A percentile compares a stretch with the other conserved stretches of the same genome.
phyloP scores from a whole-genome alignment of 305 asterid genomes.

The Rubia balearica region DNA sequence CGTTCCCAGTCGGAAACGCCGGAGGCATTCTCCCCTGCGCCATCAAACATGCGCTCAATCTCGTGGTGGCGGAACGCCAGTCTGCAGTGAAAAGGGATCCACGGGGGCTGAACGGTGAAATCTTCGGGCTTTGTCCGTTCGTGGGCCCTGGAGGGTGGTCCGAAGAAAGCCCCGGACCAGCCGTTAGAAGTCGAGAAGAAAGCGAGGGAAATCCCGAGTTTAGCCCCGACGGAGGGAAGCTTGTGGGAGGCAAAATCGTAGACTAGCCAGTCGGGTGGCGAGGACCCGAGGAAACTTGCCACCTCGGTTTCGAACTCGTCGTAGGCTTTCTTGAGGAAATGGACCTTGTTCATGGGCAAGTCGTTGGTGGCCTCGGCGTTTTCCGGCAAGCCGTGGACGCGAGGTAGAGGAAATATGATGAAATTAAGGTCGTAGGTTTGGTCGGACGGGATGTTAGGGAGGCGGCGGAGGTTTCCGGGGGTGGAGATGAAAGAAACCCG shows the following conservation, averaged over 20 bases:
- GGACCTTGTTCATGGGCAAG: constrained; percentile 18
- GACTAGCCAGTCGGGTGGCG: constrained; percentile 31
- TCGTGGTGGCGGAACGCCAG: constrained; percentile 24
- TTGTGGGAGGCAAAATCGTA: constrained; percentile 36
- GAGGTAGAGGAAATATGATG: constrained; percentile 29
- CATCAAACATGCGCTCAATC: constrained; percentile 3
- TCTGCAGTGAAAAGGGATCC: constrained; percentile 33
- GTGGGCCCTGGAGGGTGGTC: constrained; percentile 17
- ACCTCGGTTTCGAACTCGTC: constrained; percentile 27
- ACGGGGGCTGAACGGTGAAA: constrained; percentile 30
- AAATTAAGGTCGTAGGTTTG: constrained; percentile 13
- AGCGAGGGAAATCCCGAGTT: constrained; percentile 19
- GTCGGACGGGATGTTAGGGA: constrained; percentile 32
- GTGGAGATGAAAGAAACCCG: constrained; percentile 37
- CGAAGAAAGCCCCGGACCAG: constrained; percentile 7
- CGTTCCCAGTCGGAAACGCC: constrained; percentile 15
- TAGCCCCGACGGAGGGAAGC: constrained; percentile 26
- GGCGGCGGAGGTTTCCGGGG: constrained; percentile 42
- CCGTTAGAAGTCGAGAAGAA: constrained; percentile 24
- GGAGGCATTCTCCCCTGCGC: constrained; percentile 14
- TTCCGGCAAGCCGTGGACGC: constrained; percentile 20
- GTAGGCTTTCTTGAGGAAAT: constrained; percentile 32
- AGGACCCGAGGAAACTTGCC: constrained; percentile 15
- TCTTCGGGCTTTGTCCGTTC: constrained; percentile 31
- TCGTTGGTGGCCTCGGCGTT: constrained; percentile 47